Percentiles rank a stretch among this genome's conserved stretches.
These are phyloP conservation scores for Penicillium sp. DNA, from an alignment of 2,329 filamentous ascomycete genomes.

Conservation along the genomic window DNA sequence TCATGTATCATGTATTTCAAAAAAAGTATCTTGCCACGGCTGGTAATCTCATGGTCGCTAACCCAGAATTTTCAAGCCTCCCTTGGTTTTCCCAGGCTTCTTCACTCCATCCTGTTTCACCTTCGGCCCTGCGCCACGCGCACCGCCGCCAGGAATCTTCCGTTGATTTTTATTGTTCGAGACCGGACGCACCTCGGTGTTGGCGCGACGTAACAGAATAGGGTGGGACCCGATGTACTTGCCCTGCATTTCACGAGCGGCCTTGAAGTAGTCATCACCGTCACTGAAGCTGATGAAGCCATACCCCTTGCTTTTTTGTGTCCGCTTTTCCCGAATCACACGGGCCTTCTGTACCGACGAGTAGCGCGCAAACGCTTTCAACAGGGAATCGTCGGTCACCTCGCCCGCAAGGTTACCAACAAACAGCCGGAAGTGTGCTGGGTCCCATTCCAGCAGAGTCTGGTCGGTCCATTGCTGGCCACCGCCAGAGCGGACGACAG, in stretches of 20 bases:
- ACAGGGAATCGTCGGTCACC: constrained; percentile 91
- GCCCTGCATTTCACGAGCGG: constrained; percentile 96
- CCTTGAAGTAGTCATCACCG: constrained; percentile 93
- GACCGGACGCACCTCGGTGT: constrained; percentile 83
- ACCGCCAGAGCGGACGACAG: constrained; percentile 83
- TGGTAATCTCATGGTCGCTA: constrained; percentile 23
- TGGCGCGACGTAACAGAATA: constrained; percentile 81
- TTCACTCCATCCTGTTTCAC: constrained; percentile 48
- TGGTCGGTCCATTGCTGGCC: constrained; percentile 92
- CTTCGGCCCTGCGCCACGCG: constrained; percentile 41
- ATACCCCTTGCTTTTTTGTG: constrained; percentile 93
- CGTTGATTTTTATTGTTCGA: constrained; percentile 68
- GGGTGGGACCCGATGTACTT: constrained; percentile 99
- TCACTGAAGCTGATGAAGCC: constrained; percentile 96
- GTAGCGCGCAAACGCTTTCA: constrained; percentile 92
- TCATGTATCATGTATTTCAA: background rate
- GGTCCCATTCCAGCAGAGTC: constrained; percentile 91
- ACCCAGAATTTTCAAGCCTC: constrained; percentile 47
- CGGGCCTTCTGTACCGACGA: constrained; percentile 86
- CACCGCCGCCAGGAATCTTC: constrained; percentile 39
- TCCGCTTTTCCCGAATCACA: constrained; percentile 92
- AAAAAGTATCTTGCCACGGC: background rate
- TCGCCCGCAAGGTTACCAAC: constrained; percentile 96
- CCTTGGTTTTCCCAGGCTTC: constrained; percentile 49
- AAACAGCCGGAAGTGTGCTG: constrained; percentile 89